These are phyloP conservation scores for Candida parachauliodes DNA, from an alignment of 805 yeast genomes.

Conservation along the genomic window DNA sequence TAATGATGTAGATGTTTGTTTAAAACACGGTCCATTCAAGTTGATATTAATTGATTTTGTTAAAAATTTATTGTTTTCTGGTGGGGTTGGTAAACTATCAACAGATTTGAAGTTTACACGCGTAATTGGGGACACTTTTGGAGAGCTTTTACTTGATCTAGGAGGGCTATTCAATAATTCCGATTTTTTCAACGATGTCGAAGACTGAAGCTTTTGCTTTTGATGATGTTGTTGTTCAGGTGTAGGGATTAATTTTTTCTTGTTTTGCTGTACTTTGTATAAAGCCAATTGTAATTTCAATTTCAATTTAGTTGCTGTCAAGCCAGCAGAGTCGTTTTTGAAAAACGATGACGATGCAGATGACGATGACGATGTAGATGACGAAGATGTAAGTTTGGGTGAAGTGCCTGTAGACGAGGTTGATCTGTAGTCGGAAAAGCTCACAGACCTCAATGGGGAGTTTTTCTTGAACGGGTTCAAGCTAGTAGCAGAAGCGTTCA, in stretches of 20 bases:
- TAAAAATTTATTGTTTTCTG: conserved; percentile 9
- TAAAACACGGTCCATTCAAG: conserved; percentile 9
- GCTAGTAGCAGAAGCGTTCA: conserved; percentile 7
- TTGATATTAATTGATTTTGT: conserved; percentile 23
- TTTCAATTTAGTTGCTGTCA: conserved; percentile 43
- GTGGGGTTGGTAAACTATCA: conserved; percentile 14
- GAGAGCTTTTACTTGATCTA: conserved; percentile 7
- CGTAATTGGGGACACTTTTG: conserved; percentile 4
- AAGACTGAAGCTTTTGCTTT: conserved; percentile 5
- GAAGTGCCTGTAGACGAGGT: conserved; percentile 11
- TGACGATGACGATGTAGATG: not conserved
- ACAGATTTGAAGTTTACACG: not conserved
- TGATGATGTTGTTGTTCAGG: not conserved
- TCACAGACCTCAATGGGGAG: conserved; percentile 10
- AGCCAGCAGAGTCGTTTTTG: conserved; percentile 30
- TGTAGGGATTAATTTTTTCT: not conserved
- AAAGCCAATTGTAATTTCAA: conserved; percentile 41
- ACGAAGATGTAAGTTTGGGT: conserved; percentile 1
- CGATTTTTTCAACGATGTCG: conserved; percentile 7
- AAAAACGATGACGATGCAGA: not conserved
- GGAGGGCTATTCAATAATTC: conserved; percentile 8
- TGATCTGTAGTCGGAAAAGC: conserved; percentile 26
- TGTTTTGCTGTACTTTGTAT: conserved; percentile 31
- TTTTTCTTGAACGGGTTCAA: conserved; percentile 1
- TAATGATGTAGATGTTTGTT: conserved; percentile 13